Evolutionary conservation across 1,139 yeast genomes (phyloP), one percentile per base, ranked within the genome.

Genomic region (Williopsis jadinii): DNA sequence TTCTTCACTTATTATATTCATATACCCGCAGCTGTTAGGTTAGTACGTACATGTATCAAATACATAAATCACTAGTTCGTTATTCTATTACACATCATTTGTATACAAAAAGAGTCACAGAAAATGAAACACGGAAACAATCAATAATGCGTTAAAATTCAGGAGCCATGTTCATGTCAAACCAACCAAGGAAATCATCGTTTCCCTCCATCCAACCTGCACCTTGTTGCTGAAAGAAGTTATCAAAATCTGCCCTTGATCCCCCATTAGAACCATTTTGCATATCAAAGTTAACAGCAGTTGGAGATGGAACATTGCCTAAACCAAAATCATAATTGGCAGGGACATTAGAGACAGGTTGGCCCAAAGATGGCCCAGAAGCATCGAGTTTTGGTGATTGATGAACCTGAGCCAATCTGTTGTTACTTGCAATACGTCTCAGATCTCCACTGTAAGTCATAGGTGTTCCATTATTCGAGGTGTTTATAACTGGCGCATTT

Each of bases 161-260:
- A 0, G 79, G 79, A 5, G 74, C 75, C 78, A 74, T 71, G 48
- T 75, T 74, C 54, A 70, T 79, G 58, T 88, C 96, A 67, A 88
- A 84, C 96, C 96, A 90, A n/a, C 97, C 97, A 40, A 90, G 67
- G 58, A 90, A 83, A 58, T 88, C 97, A 58, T 88, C 97, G 45
- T 77, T 82, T 11, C 73, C 73, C 52, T 84, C 86, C 63, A 80
- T 79, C 95, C 95, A 86, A 29, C 87, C 90, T 38, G 80, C 77
- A 19, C 88, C 82, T 32, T 45, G 46, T 55, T 86, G 95, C 62
- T 83, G 88, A 69, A 84, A 73, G 61, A 81, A 66, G 15, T 52
- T 46, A 41, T 64, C 62, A 36, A 55, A 55, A 38, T 55, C 59
- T 13, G 50, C 45, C 14, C 43, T 37, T 9, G 38, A 31, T 1